Conservation (phyloP, 176 grass and related monocot species). For the Hordeum vulgare region MorexV3_pseudomolecules_assembly NC_058520.1:550747114-550747613, state of each 20-base stretch:
- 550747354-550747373: neutral
- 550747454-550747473: neutral
- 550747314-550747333: neutral
- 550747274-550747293: too few species aligned
- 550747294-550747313: neutral
- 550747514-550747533: neutral
- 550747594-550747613: neutral
- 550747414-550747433: neutral
- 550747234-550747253: neutral
- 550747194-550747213: neutral
- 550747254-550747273: neutral
- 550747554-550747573: neutral
- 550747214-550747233: neutral
- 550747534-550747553: neutral
- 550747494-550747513: neutral
- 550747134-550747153: too few species aligned
- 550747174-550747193: constrained; percentile 3
- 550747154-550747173: neutral
- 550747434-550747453: too few species aligned
- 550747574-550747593: neutral
- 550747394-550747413: neutral
- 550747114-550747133: too few species aligned
- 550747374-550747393: neutral
- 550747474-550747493: neutral
- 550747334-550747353: neutral